Conservation (phyloP, 2,329 filamentous ascomycete genomes). For the Madurella fahalii region DNA sequence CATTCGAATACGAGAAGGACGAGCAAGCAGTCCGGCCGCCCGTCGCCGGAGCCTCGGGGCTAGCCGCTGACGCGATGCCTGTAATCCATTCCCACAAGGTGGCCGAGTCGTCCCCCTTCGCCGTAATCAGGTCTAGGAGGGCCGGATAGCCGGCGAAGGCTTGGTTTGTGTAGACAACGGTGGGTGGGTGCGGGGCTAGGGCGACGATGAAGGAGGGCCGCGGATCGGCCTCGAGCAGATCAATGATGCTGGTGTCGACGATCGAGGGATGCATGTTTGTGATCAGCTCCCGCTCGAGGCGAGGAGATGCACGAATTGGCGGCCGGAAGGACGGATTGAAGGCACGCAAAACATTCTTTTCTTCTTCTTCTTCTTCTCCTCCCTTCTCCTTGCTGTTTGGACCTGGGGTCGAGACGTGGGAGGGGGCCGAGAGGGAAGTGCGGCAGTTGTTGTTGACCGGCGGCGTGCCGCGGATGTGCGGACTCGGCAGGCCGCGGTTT, state of each 20-base stretch:
- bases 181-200: slow-evolving; percentile 23
- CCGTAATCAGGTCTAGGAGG: slow-evolving; percentile 25
- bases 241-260: slow-evolving; percentile 32
- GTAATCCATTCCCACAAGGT: slow-evolving; percentile 31
- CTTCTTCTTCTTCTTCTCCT: slow-evolving; percentile 3
- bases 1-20: slow-evolving; percentile 29
- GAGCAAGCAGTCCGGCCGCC: slow-evolving; percentile 10
- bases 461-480: no score
- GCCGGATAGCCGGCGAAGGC: slow-evolving; percentile 23
- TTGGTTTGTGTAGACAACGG: slow-evolving; percentile 31
- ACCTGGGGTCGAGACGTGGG: neutral
- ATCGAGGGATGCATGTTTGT: slow-evolving; percentile 24
- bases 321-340: slow-evolving; percentile 4
- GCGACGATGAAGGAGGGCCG: slow-evolving; percentile 33
- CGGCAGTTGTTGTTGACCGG: no score
- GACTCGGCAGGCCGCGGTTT: no score
- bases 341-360: slow-evolving; percentile 16
- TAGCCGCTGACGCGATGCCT: slow-evolving; percentile 8
- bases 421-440: neutral
- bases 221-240: slow-evolving; percentile 38
- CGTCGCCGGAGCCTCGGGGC: neutral
- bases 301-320: slow-evolving; percentile 5
- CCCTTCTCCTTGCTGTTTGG: neutral
- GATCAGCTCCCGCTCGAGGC: slow-evolving; percentile 7
- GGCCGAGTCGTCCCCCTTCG: slow-evolving; percentile 21